Evolutionary conservation across 768 basidiomycete species (phyloP), one percentile per base, ranked within the genome.

Genomic region (Tricholomella constricta): DNA sequence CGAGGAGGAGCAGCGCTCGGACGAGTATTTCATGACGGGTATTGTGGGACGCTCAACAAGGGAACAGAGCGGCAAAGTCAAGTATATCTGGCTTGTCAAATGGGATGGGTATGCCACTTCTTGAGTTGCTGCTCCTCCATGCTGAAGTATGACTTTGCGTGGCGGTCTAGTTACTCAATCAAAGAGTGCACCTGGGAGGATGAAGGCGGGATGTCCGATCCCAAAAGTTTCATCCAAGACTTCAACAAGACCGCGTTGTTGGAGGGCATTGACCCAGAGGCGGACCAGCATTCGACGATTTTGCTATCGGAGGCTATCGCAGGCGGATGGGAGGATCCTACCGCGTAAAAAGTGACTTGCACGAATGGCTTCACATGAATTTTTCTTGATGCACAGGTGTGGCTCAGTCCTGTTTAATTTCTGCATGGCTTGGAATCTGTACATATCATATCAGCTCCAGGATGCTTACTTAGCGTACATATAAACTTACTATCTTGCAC

Each of bases 161-260:
- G n/a, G 32, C 15, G 31, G 15, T 32, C 0, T 51, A 77, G 75
- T 32, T 77, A 76, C 52, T 52, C 62, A 0, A 60, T 70, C 12
- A 27, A 50, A 20, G 62, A 73, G 7, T 66, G 69, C 15, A 77
- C 73, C 7, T 74, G 73, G 73, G 70, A 77, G 56, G 55, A 54
- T 7, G 62, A 69, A 23, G 58, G 65, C 0, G 45, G 55, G 1
- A 66, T 77, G 66, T 27, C 57, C 0, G 67, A 72, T 48, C 64
- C 68, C 2, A 35, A 37, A 1, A 58, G 35, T 9, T 59, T 74
- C 17, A 63, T 74, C 25, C 56, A 65, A 14, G 57, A 65, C 14
- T 75, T 77, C 46, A 55, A 67, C 12, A 46, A 58, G 15, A 61
- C 54, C 0, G 71, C 69, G 5, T 35, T n/a, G 47, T 52, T 50